Evolutionary conservation across 148 eudicot genomes (phyloP), one percentile per base, ranked within the genome.

Genomic region (Heliosperma pusillum): DNA sequence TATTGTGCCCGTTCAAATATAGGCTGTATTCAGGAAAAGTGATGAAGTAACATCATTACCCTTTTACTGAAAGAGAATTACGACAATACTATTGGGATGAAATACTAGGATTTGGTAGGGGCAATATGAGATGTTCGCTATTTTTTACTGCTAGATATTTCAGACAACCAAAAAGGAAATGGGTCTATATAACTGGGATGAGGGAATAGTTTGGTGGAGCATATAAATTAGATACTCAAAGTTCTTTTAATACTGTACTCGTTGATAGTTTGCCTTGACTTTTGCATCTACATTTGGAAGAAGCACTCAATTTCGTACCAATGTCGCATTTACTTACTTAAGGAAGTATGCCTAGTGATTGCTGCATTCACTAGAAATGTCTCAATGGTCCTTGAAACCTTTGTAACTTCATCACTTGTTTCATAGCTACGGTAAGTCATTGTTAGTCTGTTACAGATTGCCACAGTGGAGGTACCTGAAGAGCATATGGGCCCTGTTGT

Each of bases 381-480:
- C 8, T 42, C 11, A 26, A 27, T 11, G 72, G 29, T 47, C 4
- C 20, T 60, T 6, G 1, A 21, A 55, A 40, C 24, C 69, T 45
- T 50, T 45, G 27, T 27, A 45, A 21, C 36, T 26, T 3, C 13
- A n/a, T 55, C 16, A 11, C 70, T 27, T 73, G 17, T 26, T 65
- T n/a, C 20, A 44, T 36, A 40, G 50, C 60, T n/a, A 45, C 44
- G 61, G 73, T 69, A 40, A 65, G 19, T 70, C 72, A 56, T 75
- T 24, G 30, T 74, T 57, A 59, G 52, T 50, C 29, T 57, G 65
- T 73, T 74, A 69, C 88, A 95, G 98, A 86, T 92, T 81, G 98
- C 98, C 71, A 82, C 90, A 21, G 97, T 95, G 72, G 98, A 92
- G 86, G 98, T 95, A 67, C 96, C 93, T 2, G 96, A 95, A 84